phyloP scores from a whole-genome alignment of 106 monocot species.

The Allium fistulosum region DNA sequence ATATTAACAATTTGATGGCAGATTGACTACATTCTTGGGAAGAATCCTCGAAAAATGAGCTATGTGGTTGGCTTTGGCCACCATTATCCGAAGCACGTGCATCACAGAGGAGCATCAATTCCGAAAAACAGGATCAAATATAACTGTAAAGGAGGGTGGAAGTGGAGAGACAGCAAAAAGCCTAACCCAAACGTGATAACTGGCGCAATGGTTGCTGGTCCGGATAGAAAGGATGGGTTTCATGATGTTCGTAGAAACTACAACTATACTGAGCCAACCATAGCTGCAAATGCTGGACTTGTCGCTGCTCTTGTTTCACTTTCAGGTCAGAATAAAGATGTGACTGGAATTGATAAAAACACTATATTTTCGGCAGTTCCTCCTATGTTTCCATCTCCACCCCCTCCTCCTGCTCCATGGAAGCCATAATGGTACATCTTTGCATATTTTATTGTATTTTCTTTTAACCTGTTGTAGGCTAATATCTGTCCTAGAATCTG shows the following conservation, averaged over 20 bases:
- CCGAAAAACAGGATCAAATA: slow-evolving; percentile 53
- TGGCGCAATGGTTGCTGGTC: slow-evolving; percentile 77
- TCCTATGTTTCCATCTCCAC: slow-evolving; percentile 65
- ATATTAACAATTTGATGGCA: slow-evolving; percentile 5
- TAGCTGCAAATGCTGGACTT: slow-evolving; percentile 74
- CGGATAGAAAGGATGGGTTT: slow-evolving; percentile 59
- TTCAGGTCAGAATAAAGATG: slow-evolving; percentile 26
- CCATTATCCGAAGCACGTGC: slow-evolving; percentile 59
- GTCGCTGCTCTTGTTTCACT: slow-evolving; percentile 60
- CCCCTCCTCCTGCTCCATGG: slow-evolving; percentile 73
- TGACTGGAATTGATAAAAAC: slow-evolving; percentile 54
- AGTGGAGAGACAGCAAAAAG: slow-evolving; percentile 62
- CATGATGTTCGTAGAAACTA: slow-evolving; percentile 54
- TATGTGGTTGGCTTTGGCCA: slow-evolving; percentile 63
- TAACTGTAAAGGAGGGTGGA: slow-evolving; percentile 78
- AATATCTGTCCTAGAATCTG: too few species aligned
- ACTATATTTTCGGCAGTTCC: slow-evolving; percentile 72
- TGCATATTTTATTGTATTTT: too few species aligned
- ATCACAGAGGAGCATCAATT: slow-evolving; percentile 67
- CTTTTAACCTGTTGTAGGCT: too few species aligned
- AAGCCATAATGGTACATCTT: slow-evolving; percentile 30
- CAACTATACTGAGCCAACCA: slow-evolving; percentile 66
- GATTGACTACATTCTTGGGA: slow-evolving; percentile 72
- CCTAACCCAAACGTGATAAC: slow-evolving; percentile 55
- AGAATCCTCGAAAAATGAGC: slow-evolving; percentile 76